Evolutionary conservation across 169 alveolate genomes (phyloP).

Genomic region (Plasmodium cynomolgi): DNA sequence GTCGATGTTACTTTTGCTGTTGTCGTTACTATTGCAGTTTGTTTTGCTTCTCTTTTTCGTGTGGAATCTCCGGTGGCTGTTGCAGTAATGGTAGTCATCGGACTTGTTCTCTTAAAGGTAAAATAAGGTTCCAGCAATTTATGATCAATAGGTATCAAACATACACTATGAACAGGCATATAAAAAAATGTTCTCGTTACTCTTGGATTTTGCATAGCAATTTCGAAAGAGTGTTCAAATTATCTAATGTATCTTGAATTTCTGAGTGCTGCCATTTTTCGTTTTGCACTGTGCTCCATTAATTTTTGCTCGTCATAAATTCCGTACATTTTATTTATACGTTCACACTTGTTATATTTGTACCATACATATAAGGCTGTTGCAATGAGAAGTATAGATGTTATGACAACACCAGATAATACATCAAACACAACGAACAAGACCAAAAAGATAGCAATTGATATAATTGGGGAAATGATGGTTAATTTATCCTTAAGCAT

Average conservation of each 20-base stretch:
- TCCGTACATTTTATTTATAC: not conserved
- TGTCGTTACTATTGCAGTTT: not conserved
- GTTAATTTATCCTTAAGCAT: not conserved
- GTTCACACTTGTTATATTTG: constrained; percentile 14
- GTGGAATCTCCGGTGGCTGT: not conserved
- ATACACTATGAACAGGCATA: not conserved
- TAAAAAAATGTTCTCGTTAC: not conserved
- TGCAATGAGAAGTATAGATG: not conserved
- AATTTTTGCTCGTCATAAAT: not conserved
- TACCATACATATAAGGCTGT: constrained; percentile 2
- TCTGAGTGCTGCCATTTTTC: not conserved
- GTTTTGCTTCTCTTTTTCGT: too few species aligned
- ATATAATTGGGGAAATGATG: not conserved
- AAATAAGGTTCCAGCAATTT: not conserved
- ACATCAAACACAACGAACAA: not conserved
- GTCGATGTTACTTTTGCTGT: not conserved
- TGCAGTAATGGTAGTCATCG: not conserved
- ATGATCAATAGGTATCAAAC: not conserved
- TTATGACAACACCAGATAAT: not conserved
- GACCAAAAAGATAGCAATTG: not conserved
- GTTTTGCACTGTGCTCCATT: not conserved
- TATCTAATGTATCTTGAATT: not conserved
- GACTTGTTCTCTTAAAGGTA: not conserved
- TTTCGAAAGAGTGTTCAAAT: not conserved
- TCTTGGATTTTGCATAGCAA: not conserved